Percentiles rank a stretch among this genome's conserved stretches.
Evolutionary conservation across 441 rosid species (phyloP).

Genomic region (Erysimum cheiri): DNA sequence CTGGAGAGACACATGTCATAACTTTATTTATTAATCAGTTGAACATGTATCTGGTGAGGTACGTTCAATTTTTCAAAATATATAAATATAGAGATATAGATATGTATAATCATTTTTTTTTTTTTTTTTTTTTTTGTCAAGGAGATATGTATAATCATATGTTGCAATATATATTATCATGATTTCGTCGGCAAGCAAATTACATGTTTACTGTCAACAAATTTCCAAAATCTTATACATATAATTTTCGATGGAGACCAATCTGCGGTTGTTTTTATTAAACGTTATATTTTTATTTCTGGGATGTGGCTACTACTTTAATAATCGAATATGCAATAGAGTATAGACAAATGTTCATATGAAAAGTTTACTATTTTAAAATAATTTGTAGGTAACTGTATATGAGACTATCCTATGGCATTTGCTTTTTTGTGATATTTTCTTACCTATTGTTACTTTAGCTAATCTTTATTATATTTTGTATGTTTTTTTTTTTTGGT

Average conservation of each 20-base stretch:
- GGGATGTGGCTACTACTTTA: not conserved
- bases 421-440: not conserved
- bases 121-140: no score
- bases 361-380: not conserved
- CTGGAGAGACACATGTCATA: constrained; percentile 7
- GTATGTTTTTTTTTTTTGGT: no score
- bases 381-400: not conserved
- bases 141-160: not conserved
- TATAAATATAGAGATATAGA: not conserved
- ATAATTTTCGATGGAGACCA: not conserved
- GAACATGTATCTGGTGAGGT: constrained; percentile 23
- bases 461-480: not conserved
- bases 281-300: not conserved
- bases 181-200: constrained; percentile 10
- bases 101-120: no score
- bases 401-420: constrained; percentile 1
- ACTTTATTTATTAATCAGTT: not conserved
- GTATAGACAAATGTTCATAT: constrained; percentile 9
- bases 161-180: not conserved
- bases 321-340: not conserved
- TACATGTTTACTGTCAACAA: not conserved
- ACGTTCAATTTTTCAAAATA: not conserved
- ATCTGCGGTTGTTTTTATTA: not conserved
- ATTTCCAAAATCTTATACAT: not conserved
- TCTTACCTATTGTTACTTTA: constrained; percentile 12